Percentiles rank a stretch among this genome's conserved stretches.
Evolutionary conservation across 179 eudicot genomes (phyloP).

Genomic region (Pouteria campechiana): DNA sequence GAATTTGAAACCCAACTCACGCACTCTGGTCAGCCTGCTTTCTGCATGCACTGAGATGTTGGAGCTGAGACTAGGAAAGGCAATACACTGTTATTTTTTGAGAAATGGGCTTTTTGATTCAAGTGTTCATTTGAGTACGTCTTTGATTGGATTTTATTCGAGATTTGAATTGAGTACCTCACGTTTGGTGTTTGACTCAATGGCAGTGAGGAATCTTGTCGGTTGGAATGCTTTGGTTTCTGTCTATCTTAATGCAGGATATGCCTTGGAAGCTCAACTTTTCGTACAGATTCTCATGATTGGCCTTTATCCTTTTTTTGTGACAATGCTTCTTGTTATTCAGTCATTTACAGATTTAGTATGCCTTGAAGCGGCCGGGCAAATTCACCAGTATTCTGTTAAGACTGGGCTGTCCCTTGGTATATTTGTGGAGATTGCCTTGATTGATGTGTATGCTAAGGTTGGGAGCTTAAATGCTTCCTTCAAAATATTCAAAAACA

Average conservation of each 20-base stretch:
- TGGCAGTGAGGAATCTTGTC: constrained; percentile 26
- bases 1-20: constrained; percentile 25
- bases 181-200: constrained; percentile 17
- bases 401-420: constrained; percentile 18
- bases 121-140: constrained; percentile 26
- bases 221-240: constrained; percentile 40
- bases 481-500: constrained; percentile 19
- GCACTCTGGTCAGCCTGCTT: constrained; percentile 31
- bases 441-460: constrained; percentile 24
- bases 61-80: constrained; percentile 26
- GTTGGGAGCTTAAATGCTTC: constrained; percentile 19
- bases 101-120: constrained; percentile 31
- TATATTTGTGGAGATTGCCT: constrained; percentile 18
- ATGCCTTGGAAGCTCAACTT: constrained; percentile 17
- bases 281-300: constrained; percentile 20
- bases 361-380: constrained; percentile 17
- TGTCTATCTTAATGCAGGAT: constrained; percentile 21
- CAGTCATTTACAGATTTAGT: constrained; percentile 32
- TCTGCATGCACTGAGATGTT: constrained; percentile 26
- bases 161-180: constrained; percentile 21
- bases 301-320: constrained; percentile 19
- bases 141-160: constrained; percentile 36
- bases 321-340: constrained; percentile 25
- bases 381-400: constrained; percentile 30
- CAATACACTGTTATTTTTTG: constrained; percentile 43